Percentiles rank a stretch among this genome's conserved stretches.
Conservation (phyloP, 2,329 filamentous ascomycete genomes). For the Pseudogymnoascus sp. region DNA sequence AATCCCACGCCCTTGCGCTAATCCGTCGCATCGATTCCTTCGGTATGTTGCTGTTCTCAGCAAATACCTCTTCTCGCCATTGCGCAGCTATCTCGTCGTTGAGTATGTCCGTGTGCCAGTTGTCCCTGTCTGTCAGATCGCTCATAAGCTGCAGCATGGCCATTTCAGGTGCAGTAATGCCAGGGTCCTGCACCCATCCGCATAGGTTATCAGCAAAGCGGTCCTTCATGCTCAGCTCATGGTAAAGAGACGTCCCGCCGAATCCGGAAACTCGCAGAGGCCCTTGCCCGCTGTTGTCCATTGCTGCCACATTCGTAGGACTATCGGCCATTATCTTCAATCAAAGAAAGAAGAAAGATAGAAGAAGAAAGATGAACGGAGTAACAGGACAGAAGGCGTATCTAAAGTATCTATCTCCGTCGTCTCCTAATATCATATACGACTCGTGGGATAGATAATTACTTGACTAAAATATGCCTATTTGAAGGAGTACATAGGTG, state of each 20-base stretch:
- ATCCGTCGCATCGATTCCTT: constrained; percentile 1
- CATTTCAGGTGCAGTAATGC: neutral
- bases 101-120: neutral
- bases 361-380: neutral
- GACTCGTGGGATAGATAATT: neutral
- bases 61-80: constrained; percentile 16
- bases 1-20: constrained; percentile 10
- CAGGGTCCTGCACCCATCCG: neutral
- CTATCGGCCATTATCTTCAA: neutral
- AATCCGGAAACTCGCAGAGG: constrained; percentile 8
- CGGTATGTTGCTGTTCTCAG: neutral
- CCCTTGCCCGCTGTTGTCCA: constrained; percentile 2
- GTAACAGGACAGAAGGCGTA: neutral
- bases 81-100: constrained; percentile 16
- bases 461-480: neutral
- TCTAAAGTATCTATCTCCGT: neutral
- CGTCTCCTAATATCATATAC: neutral
- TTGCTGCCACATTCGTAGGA: neutral
- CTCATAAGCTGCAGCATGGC: neutral
- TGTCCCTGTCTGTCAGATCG: neutral
- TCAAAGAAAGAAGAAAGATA: neutral
- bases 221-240: neutral
- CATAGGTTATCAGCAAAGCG: neutral
- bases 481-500: neutral
- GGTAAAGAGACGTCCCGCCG: neutral